A percentile compares a stretch with the other conserved stretches of the same genome.
Evolutionary conservation across 1,139 yeast genomes (phyloP).

Genomic region (Debaryomycetaceae sp.): DNA sequence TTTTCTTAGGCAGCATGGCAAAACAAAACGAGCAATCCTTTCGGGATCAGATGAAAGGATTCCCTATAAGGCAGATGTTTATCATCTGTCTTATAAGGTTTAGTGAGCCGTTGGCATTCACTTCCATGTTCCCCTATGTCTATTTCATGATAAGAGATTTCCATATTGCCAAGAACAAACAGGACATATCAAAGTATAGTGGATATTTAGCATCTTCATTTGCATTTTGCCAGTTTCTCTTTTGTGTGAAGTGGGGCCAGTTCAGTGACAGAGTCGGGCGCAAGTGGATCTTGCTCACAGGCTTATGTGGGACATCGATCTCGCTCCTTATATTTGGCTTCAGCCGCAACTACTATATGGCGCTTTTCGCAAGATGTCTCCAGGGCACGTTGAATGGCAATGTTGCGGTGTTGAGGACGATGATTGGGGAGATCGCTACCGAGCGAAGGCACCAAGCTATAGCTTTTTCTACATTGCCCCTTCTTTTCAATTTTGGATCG

Average conservation of each 20-base stretch:
- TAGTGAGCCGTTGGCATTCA: conserved; percentile 37
- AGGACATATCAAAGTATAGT: conserved; percentile 34
- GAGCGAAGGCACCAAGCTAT: conserved; percentile 35
- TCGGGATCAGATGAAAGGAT: conserved; percentile 28
- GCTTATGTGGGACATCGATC: conserved; percentile 29
- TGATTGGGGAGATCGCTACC: conserved; percentile 37
- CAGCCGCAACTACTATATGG: conserved; percentile 30
- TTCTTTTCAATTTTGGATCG: conserved; percentile 33
- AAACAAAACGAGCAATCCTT: conserved; percentile 10
- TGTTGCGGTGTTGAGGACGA: conserved; percentile 34
- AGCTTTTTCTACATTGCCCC: conserved; percentile 34
- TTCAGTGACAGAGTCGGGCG: conserved; percentile 32
- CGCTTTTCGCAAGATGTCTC: conserved; percentile 27
- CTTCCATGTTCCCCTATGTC: conserved; percentile 38
- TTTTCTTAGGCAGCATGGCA: conserved; percentile 1
- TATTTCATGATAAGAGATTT: conserved; percentile 41
- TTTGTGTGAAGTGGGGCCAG: conserved; percentile 36
- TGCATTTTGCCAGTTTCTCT: conserved; percentile 35
- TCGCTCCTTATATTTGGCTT: conserved; percentile 32
- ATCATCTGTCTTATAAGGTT: conserved; percentile 31
- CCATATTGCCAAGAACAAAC: conserved; percentile 29
- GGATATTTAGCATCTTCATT: conserved; percentile 37
- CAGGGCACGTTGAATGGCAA: conserved; percentile 37
- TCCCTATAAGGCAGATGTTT: conserved; percentile 33
- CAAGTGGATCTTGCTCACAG: conserved; percentile 27